Evolutionary conservation across 495 filamentous ascomycete species (phyloP), one percentile per base, ranked within the genome.

Genomic region (Podospora comata): DNA sequence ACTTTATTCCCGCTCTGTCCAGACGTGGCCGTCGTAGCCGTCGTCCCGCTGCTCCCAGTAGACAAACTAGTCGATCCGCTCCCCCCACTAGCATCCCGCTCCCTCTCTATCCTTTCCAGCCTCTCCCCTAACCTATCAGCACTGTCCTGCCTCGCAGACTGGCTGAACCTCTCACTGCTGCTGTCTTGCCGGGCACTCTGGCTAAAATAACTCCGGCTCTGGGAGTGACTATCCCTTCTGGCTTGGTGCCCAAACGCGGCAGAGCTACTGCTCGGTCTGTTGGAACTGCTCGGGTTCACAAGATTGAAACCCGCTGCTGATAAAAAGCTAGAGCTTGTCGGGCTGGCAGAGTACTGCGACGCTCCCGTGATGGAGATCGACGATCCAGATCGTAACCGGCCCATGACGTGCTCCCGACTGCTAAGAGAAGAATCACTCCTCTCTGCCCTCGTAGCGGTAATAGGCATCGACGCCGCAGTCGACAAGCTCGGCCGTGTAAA

Each of bases 1-100:
- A 67, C 70, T 72, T 76, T 1, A 53, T 60, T n/a, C 61, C 70
- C 6, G 64, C 70, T 4, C 44, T 70, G 39, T 11, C 39, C 15
- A 13, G 39, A 48, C 9, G 39, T 16, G 13, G 39, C 39, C 7
- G 39, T 48, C 19, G 63, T 67, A 18, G 64, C 62, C 7, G 66
- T 65, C 54, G 68, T 68, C 28, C 65, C 68, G 7, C 71, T 65
- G 16, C 39, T 56, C 53, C 28, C 28, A 23, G 64, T 20, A 11
- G 39, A 48, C 39, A 48, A 48, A 48, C 39, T 48, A 11, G 39
- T 48, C 39, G 39, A 48, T 16, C 39, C 39, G 9, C 56, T 39
- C 55, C 67, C 65, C n/a, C 68, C 30, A 48, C 54, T 72, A 3
- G 27, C 55, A 13, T 55, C 60, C 23, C 57, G 57, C 5, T n/a